phyloP scores from a whole-genome alignment of 164 flowering plant genomes.

The Sextonia rubra region DNA sequence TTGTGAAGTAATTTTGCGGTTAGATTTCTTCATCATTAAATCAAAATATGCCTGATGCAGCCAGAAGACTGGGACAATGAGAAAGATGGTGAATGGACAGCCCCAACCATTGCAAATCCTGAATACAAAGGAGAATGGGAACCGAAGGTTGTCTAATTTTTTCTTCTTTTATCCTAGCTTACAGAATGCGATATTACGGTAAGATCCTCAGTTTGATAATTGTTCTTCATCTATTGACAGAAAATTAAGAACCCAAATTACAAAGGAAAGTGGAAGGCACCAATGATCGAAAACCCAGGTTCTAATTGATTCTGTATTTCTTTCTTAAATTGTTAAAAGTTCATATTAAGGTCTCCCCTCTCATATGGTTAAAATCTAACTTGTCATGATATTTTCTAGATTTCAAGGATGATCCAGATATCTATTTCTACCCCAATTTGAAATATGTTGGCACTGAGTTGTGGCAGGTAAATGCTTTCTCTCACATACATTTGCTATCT shows the following conservation, averaged over 20 bases:
- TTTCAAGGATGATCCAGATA: constrained; percentile 77
- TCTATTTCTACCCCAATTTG: constrained; percentile 67
- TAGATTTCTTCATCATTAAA: background rate
- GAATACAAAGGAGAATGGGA: constrained; percentile 89
- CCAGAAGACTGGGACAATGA: constrained; percentile 98
- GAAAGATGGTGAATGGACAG: constrained; percentile 60
- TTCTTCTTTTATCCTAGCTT: background rate
- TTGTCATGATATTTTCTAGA: constrained; percentile 32
- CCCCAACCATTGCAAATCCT: background rate
- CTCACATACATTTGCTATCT: background rate
- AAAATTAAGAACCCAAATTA: constrained; percentile 94
- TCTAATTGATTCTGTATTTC: background rate
- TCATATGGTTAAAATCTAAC: background rate
- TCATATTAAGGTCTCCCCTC: background rate
- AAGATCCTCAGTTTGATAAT: background rate
- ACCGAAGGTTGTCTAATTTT: constrained; percentile 52
- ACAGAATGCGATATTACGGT: background rate
- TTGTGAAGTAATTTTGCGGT: background rate
- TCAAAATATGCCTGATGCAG: constrained; percentile 26
- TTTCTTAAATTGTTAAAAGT: background rate
- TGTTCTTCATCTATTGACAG: constrained; percentile 30
- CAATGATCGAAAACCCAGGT: constrained; percentile 96
- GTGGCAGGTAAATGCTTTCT: constrained; percentile 71
- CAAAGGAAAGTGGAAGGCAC: constrained; percentile 96
- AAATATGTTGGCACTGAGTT: constrained; percentile 71